phyloP scores from a whole-genome alignment of 2,329 filamentous ascomycete genomes.

The Herpotrichia juniperi region DNA sequence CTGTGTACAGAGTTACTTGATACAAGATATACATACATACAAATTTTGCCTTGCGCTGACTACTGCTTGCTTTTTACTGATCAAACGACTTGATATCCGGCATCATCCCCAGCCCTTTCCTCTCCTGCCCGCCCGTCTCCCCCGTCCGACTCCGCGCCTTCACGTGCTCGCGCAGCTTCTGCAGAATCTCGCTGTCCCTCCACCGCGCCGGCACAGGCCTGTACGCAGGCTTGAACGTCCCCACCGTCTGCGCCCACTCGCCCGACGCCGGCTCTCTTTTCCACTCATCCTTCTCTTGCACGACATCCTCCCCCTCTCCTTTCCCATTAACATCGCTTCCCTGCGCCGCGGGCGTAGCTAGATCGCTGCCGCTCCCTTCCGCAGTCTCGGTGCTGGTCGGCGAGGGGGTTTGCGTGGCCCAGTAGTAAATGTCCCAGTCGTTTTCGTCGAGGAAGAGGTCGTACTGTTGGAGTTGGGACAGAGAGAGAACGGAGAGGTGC shows the following conservation, averaged over 20 bases:
- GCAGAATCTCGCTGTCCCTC: conserved; percentile 81
- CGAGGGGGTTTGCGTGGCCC: conserved; percentile 85
- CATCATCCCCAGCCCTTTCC: conserved; percentile 56
- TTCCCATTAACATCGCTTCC: conserved; percentile 58
- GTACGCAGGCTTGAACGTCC: conserved; percentile 92
- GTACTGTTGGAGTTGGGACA: conserved; percentile 73
- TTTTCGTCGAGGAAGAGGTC: conserved; percentile 97
- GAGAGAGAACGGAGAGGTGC: conserved; percentile 76
- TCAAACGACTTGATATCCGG: conserved; percentile 57
- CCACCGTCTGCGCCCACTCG: conserved; percentile 97
- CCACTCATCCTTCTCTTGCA: conserved; percentile 56
- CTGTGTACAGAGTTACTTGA: no score
- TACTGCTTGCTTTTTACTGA: no score
- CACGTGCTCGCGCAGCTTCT: conserved; percentile 80
- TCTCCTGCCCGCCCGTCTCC: conserved; percentile 42
- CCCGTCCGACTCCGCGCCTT: conserved; percentile 68
- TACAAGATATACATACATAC: no score
- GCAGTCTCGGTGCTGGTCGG: conserved; percentile 63
- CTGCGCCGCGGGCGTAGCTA: conserved; percentile 51
- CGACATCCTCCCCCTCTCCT: conserved; percentile 49
- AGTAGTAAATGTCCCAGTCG: conserved; percentile 99
- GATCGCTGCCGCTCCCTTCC: conserved; percentile 56
- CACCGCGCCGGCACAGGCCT: conserved; percentile 86
- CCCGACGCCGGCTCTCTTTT: conserved; percentile 64
- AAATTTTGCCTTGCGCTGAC: no score